A percentile compares a stretch with the other conserved stretches of the same genome.
phyloP scores from a whole-genome alignment of 495 filamentous ascomycete species.

The Venustampulla echinocandica region DNA sequence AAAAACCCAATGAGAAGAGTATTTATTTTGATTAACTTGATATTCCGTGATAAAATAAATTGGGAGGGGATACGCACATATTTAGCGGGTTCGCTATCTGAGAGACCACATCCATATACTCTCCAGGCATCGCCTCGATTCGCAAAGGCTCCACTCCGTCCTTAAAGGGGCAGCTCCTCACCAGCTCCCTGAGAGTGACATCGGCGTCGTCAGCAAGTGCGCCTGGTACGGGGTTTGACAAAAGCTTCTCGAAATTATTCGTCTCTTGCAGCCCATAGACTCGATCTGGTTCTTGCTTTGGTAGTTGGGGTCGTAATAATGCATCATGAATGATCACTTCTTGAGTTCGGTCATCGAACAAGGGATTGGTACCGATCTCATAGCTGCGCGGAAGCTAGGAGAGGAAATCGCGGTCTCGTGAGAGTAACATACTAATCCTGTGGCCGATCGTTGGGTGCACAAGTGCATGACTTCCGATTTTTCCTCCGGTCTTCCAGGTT shows the following conservation, averaged over 20 bases:
- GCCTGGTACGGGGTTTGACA: constrained; percentile 8
- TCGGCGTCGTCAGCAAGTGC: constrained; percentile 1
- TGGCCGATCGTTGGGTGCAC: constrained; percentile 8
- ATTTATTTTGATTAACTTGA: too few species aligned
- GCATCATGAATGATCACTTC: constrained; percentile 12
- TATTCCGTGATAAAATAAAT: constrained; percentile 3
- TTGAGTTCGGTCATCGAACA: constrained; percentile 12
- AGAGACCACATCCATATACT: constrained; percentile 8
- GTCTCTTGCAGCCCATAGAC: constrained; percentile 16
- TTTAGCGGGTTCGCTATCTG: constrained; percentile 7
- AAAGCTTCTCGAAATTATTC: constrained; percentile 9
- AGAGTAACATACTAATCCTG: constrained; percentile 11
- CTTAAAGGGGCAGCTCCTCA: constrained; percentile 14
- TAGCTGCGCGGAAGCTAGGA: constrained; percentile 6
- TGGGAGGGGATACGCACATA: constrained; percentile 4
- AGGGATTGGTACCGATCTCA: constrained; percentile 11
- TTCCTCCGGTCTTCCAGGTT: constrained; percentile 9
- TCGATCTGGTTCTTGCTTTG: constrained; percentile 16
- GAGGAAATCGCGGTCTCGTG: not conserved
- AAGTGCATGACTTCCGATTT: constrained; percentile 14
- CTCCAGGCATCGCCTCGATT: constrained; percentile 13
- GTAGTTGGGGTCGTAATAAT: constrained; percentile 10
- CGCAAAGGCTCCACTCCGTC: constrained; percentile 4
- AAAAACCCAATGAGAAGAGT: too few species aligned
- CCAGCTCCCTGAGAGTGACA: constrained; percentile 7